These are phyloP conservation scores for Aspergillus novofumigatus DNA, from an alignment of 2,329 filamentous ascomycete species.

Conservation along the genomic window DNA sequence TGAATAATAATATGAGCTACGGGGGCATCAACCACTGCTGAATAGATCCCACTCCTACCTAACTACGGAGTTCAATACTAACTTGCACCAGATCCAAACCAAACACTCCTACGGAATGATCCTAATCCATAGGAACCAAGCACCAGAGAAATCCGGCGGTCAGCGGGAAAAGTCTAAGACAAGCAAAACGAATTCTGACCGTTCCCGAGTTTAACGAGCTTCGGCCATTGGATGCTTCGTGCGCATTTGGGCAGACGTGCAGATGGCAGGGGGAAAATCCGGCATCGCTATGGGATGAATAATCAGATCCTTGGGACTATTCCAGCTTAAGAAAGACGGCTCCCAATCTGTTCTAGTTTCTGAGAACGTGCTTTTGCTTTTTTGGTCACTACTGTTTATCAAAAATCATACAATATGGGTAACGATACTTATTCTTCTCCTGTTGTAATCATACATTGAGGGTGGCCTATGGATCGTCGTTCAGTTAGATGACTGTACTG, in stretches of 20 bases:
- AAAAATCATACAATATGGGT: background rate
- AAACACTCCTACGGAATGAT: background rate
- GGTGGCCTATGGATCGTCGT: background rate
- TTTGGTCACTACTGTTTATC: background rate
- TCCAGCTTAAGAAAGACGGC: background rate
- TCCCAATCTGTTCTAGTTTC: background rate
- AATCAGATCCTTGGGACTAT: constrained; percentile 5
- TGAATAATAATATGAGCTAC: background rate
- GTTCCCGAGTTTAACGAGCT: constrained; percentile 24
- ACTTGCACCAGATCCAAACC: too few species aligned
- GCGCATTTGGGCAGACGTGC: constrained; percentile 31
- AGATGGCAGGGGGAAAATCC: constrained; percentile 15
- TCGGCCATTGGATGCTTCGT: constrained; percentile 34
- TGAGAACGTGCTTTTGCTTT: background rate
- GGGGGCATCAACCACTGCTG: background rate
- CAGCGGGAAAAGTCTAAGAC: constrained; percentile 25
- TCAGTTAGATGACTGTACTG: too few species aligned
- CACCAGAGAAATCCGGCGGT: constrained; percentile 19
- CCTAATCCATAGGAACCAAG: constrained; percentile 1
- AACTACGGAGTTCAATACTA: background rate
- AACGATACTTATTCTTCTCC: background rate
- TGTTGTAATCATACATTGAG: background rate
- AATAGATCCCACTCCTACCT: background rate
- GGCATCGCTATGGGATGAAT: constrained; percentile 12
- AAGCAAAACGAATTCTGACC: constrained; percentile 31